Percentiles rank a stretch among this genome's conserved stretches.
phyloP scores from a whole-genome alignment of 176 grass and related monocot genomes.

The Avena atlantica region DNA sequence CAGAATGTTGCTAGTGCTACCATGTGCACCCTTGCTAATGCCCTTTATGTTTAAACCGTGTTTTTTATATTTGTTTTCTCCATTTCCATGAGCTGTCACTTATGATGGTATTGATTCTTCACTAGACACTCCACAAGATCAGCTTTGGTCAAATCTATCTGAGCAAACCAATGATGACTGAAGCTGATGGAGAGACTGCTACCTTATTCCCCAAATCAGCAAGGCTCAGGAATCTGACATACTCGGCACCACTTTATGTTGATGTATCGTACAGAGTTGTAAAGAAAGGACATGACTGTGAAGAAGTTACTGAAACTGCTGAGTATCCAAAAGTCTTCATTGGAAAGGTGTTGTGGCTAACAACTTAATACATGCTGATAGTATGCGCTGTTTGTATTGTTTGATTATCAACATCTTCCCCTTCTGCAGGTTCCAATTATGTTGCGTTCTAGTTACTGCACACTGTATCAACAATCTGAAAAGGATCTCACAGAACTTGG shows the following conservation, averaged over 20 bases:
- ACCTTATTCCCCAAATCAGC: slow-evolving; percentile 96
- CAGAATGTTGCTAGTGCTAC: slow-evolving; percentile 14
- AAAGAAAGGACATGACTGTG: slow-evolving; percentile 98
- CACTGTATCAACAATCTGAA: slow-evolving; percentile 86
- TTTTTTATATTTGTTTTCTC: slow-evolving; percentile 22
- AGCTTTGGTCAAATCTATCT: slow-evolving; percentile 95
- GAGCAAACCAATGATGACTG: slow-evolving; percentile 97
- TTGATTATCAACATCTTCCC: neutral
- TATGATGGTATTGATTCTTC: slow-evolving; percentile 38
- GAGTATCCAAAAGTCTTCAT: slow-evolving; percentile 98
- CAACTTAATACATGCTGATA: slow-evolving; percentile 4
- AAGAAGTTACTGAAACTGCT: slow-evolving; percentile 90
- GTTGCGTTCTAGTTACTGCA: slow-evolving; percentile 96
- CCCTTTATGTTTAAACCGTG: slow-evolving; percentile 12
- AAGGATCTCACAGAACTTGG: slow-evolving; percentile 96
- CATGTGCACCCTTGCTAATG: slow-evolving; percentile 24
- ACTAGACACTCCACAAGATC: slow-evolving; percentile 92
- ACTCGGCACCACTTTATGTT: slow-evolving; percentile 93
- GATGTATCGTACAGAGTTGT: slow-evolving; percentile 93
- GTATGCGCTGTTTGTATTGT: slow-evolving; percentile 40
- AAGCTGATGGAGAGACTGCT: slow-evolving; percentile 95
- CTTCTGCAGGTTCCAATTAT: slow-evolving; percentile 83
- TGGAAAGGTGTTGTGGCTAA: slow-evolving; percentile 70
- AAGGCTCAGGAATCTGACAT: slow-evolving; percentile 90
- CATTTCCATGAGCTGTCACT: slow-evolving; percentile 1